Base-by-base conservation (phyloP, 2,329 filamentous ascomycete genomes). In the Nemania sp. region DNA sequence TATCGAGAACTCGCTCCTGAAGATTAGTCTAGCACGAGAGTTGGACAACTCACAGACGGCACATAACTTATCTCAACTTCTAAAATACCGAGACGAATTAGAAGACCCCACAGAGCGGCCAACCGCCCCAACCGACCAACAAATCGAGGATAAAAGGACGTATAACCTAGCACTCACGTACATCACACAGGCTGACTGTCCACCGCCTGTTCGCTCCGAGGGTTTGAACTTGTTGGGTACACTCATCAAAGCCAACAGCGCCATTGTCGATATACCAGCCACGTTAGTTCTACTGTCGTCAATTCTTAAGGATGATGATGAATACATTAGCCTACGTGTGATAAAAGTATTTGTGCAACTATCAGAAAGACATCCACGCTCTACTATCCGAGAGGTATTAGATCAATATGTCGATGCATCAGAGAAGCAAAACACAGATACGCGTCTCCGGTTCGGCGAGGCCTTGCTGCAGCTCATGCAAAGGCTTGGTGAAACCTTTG, bases 281-380 rank as follows among this genome's bases (percentile, higher is more conserved):
- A 82, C 89, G 2, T 81, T 91, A 0, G 86, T 90, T 5, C 82
- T 92, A 1, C 82, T 93, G 61, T 88, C 89, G 0, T 88, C 86
- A 10, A 82, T 93, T 0, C 81, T 93, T 1, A 84, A 86, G 67
- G 90, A 92, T 56, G 82, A 85, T 5, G 92, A 93, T 64, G 90
- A 92, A 64, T 94, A 90, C 75, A 89, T 93, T 68, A 91, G 92
- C 73, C 81, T 91, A 2, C 85, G 88, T n/a, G 87, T 89, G 18
- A 87, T 93, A 68, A 88, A 88, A 69, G 84, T 90, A 1, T 88
- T 92, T 66, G 86, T 87, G 0, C 85, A 88, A 26, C 79, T 94
- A 11, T 86, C 90, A 0, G 80, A 84, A 69, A 84, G 82, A 64
- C 90, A 92, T 58, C 89, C 90, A 0, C 86, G 84, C 49, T 86